Percentiles rank a stretch among this genome's conserved stretches.
Conservation (phyloP, 2,329 filamentous ascomycete species). For the Neonectria hederae region DNA sequence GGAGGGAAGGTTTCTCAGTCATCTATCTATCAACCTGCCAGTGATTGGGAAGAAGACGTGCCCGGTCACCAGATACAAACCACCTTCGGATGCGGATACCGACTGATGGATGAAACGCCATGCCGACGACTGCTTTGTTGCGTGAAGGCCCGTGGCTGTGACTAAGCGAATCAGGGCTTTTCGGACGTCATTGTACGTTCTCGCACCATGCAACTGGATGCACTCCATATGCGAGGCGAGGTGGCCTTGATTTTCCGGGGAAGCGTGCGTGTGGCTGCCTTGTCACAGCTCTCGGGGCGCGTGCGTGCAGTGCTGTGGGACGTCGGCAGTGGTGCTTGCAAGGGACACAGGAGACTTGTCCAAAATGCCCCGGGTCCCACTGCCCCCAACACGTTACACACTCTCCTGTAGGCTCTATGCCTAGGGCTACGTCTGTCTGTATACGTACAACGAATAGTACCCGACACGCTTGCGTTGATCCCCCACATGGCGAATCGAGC, state of each 20-base stretch:
- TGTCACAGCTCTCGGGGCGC: slow-evolving; percentile 31
- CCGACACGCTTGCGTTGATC: slow-evolving; percentile 32
- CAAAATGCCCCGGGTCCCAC: slow-evolving; percentile 30
- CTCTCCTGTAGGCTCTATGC: slow-evolving; percentile 17
- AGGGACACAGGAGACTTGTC: slow-evolving; percentile 17
- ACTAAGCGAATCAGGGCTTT: slow-evolving; percentile 25
- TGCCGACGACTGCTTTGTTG: neutral
- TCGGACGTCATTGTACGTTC: slow-evolving; percentile 37
- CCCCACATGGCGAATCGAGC: slow-evolving; percentile 36
- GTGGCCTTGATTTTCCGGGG: slow-evolving; percentile 40
- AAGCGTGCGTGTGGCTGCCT: slow-evolving; percentile 34
- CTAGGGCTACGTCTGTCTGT: neutral
- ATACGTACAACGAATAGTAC: neutral
- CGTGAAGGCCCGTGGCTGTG: slow-evolving; percentile 19
- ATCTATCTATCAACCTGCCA: neutral
- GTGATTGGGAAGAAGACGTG: neutral
- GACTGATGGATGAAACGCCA: slow-evolving; percentile 3
- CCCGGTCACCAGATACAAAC: neutral
- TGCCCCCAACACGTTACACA: slow-evolving; percentile 16
- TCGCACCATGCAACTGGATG: slow-evolving; percentile 33
- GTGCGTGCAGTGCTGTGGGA: slow-evolving; percentile 35
- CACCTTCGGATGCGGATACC: neutral
- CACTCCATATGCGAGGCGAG: slow-evolving; percentile 39
- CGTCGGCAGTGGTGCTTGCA: slow-evolving; percentile 27
- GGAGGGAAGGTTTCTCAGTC: neutral